Base-by-base conservation (phyloP, 2,329 filamentous ascomycete species). In the Ophiostoma piceae region DNA sequence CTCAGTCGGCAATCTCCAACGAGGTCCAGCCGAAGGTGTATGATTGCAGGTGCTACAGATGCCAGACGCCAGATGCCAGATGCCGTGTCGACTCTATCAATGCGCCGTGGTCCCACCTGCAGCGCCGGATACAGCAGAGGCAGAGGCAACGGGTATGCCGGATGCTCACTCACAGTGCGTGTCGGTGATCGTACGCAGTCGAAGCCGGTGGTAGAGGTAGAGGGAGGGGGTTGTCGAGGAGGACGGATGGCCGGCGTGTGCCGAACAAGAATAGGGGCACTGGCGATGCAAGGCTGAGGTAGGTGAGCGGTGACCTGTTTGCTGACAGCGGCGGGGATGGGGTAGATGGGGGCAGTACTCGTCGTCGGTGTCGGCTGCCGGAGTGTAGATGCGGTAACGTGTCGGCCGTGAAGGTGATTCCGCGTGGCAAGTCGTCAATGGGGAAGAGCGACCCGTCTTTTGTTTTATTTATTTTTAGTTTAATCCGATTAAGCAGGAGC, bases 371-470 rank as follows among this genome's bases (percentile, higher is more conserved):
- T 62, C 12, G 26, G 11, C 22, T 22, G 51, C 51, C 26, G 26
- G 57, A 32, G 9, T 32, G 26, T 19, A 19, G 43, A 8, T 2
- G 16, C 16, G 1, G 54, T 60, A n/a, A 62, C 32, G 57, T 16
- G 22, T 29, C 57, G 22, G 57, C 22, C 57, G 26, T 62, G 57
- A 62, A 26, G 51, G 3, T 29, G 14, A 12, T 26, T 16, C 51
- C 11, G 57, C 57, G 57, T 62, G 26, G 22, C 9, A 29, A 7
- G 51, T 35, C 57, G 26, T 62, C 14, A 32, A 62, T 62, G 57
- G 57, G 26, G 26, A 62, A 62, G 57, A 6, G 8, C 57, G 51
- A 22, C 57, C 57, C 57, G 57, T 62, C 32, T 62, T 62, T 62
- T 16, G 12, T 32, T 11, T 62, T 62, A 62, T 19, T 37, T 22